phyloP scores from a whole-genome alignment of 176 grass and related monocot genomes.

The Secale cereale region DNA sequence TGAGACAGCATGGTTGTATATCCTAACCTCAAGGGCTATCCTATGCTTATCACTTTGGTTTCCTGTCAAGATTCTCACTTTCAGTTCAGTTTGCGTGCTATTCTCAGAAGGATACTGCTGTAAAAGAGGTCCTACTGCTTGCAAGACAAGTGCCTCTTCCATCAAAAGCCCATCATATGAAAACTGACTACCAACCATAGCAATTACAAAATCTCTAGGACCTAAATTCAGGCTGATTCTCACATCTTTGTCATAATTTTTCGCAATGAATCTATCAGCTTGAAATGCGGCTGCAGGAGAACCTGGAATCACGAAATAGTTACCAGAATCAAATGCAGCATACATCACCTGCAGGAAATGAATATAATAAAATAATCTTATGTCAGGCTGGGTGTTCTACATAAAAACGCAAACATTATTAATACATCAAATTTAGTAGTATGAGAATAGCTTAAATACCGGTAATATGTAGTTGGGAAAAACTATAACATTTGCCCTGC shows the following conservation, averaged over 20 bases:
- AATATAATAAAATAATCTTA: slow-evolving; percentile 22
- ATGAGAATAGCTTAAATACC: slow-evolving; percentile 54
- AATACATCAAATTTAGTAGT: neutral
- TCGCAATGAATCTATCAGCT: slow-evolving; percentile 40
- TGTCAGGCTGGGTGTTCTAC: slow-evolving; percentile 21
- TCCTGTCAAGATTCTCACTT: slow-evolving; percentile 63
- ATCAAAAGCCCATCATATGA: slow-evolving; percentile 71
- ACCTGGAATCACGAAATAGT: slow-evolving; percentile 92
- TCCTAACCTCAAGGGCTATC: slow-evolving; percentile 63
- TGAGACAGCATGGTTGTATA: slow-evolving; percentile 4
- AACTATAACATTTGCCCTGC: slow-evolving; percentile 78
- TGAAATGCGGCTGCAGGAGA: slow-evolving; percentile 63
- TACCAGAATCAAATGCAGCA: slow-evolving; percentile 92
- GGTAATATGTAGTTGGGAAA: slow-evolving; percentile 84
- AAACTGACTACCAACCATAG: slow-evolving; percentile 79
- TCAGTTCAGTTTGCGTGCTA: slow-evolving; percentile 49
- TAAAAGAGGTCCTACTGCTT: slow-evolving; percentile 66
- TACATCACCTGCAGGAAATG: slow-evolving; percentile 84
- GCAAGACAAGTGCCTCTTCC: slow-evolving; percentile 79
- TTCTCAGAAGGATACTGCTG: slow-evolving; percentile 56
- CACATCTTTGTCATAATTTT: slow-evolving; percentile 26
- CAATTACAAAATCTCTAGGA: slow-evolving; percentile 73
- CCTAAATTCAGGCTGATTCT: slow-evolving; percentile 48
- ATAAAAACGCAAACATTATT: slow-evolving; percentile 10
- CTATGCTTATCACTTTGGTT: slow-evolving; percentile 60